Conservation (phyloP, 2,329 filamentous ascomycete species). For the Hypoxylon sp. region DNA sequence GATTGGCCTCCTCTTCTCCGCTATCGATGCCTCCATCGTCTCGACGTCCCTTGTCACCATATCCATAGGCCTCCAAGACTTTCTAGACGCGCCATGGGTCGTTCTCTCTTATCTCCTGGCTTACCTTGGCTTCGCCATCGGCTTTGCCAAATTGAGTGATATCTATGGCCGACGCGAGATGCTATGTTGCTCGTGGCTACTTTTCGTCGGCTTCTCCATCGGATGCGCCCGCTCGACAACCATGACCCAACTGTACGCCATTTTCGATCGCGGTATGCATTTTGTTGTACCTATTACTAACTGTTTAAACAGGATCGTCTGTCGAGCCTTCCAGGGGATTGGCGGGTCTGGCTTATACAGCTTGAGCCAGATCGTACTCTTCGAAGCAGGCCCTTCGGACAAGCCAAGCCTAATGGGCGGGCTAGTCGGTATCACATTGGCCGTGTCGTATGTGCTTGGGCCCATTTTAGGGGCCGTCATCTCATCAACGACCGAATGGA, state of each 20-base stretch:
- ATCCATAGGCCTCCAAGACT: constrained; percentile 65
- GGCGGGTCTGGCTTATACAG: constrained; percentile 74
- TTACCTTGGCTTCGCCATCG: constrained; percentile 70
- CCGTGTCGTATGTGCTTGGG: constrained; percentile 69
- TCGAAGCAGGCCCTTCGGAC: constrained; percentile 68
- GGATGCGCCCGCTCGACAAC: constrained; percentile 64
- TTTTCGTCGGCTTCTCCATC: constrained; percentile 69
- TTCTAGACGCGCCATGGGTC: constrained; percentile 67
- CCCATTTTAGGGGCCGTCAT: constrained; percentile 70
- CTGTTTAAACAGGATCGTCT: constrained; percentile 63
- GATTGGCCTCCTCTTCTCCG: constrained; percentile 68
- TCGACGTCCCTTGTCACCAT: constrained; percentile 71
- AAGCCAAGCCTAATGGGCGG: constrained; percentile 67
- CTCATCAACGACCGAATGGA: constrained; percentile 66
- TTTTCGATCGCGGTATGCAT: neutral
- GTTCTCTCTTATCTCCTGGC: constrained; percentile 68
- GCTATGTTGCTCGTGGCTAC: constrained; percentile 64
- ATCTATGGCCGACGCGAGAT: constrained; percentile 68
- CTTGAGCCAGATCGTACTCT: constrained; percentile 68
- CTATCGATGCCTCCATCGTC: constrained; percentile 69
- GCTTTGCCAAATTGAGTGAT: constrained; percentile 70
- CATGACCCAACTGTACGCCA: constrained; percentile 65
- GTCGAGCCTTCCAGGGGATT: constrained; percentile 70
- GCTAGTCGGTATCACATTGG: constrained; percentile 68
- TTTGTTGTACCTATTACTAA: constrained; percentile 17